phyloP scores from a whole-genome alignment of 1,139 yeast genomes.

The Suhomyces kunorum region DNA sequence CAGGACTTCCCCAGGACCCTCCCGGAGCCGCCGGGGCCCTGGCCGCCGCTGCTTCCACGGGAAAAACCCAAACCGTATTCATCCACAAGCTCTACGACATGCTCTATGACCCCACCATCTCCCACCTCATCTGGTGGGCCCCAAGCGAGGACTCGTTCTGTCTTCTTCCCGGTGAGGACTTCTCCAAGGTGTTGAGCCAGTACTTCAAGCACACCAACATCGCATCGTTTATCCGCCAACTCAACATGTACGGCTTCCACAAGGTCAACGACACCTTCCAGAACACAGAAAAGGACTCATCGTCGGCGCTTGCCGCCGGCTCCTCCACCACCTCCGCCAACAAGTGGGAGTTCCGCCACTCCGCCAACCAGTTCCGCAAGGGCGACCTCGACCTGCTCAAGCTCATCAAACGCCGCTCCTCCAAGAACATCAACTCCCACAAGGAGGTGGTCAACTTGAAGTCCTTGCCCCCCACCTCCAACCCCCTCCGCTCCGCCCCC shows the following conservation, averaged over 20 bases:
- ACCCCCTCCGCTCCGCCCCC: constrained; percentile 22
- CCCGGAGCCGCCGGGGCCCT: constrained; percentile 14
- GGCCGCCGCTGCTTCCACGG: constrained; percentile 26
- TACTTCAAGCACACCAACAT: constrained; percentile 79
- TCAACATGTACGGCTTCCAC: constrained; percentile 59
- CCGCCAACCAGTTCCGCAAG: constrained; percentile 61
- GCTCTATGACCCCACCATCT: constrained; percentile 55
- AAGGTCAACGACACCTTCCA: constrained; percentile 54
- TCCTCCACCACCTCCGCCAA: constrained; percentile 27
- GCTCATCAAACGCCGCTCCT: constrained; percentile 63
- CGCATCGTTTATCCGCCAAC: constrained; percentile 65
- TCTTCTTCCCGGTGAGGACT: constrained; percentile 55
- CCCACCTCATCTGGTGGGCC: constrained; percentile 57
- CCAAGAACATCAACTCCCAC: constrained; percentile 50
- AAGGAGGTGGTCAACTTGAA: constrained; percentile 45
- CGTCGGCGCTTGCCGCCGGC: constrained; percentile 12
- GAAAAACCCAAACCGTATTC: constrained; percentile 56
- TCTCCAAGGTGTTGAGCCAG: constrained; percentile 59
- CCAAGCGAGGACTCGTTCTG: constrained; percentile 44
- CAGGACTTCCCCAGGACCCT: constrained; percentile 9
- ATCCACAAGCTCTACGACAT: constrained; percentile 65
- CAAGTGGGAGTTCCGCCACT: constrained; percentile 72
- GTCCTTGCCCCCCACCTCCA: constrained; percentile 31
- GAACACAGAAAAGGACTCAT: constrained; percentile 15
- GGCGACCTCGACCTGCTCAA: constrained; percentile 62